Conservation (phyloP, 306 rosid genomes). For the Vachellia collinsii region DNA sequence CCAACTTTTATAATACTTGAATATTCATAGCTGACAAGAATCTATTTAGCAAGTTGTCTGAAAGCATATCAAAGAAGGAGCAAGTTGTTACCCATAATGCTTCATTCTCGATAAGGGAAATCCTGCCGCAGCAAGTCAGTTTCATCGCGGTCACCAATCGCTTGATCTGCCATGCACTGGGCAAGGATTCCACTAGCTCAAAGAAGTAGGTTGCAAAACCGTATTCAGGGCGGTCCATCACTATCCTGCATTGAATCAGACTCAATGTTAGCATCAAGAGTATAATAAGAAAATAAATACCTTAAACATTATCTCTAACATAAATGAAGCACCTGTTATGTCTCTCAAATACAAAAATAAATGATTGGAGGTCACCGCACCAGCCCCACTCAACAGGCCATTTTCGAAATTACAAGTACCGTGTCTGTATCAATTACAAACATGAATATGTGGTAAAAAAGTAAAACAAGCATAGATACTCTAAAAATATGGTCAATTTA, state of each 20-base stretch:
- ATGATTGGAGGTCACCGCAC: slow-evolving; percentile 94
- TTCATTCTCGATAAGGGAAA: slow-evolving; percentile 79
- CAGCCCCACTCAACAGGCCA: slow-evolving; percentile 99
- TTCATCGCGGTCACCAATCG: slow-evolving; percentile 88
- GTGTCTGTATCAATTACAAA: slow-evolving; percentile 53
- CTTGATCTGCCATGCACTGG: slow-evolving; percentile 86
- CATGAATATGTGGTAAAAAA: not conserved
- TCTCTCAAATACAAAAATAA: slow-evolving; percentile 80
- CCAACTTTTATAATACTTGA: slow-evolving; percentile 4
- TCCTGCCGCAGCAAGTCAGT: slow-evolving; percentile 76
- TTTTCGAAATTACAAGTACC: slow-evolving; percentile 68
- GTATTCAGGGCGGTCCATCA: slow-evolving; percentile 94
- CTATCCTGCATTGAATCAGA: slow-evolving; percentile 67
- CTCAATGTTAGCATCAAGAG: slow-evolving; percentile 34
- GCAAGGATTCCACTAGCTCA: slow-evolving; percentile 73
- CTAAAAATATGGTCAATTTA: not conserved
- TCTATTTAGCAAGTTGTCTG: slow-evolving; percentile 2
- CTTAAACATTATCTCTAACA: slow-evolving; percentile 29
- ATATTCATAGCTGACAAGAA: slow-evolving; percentile 18
- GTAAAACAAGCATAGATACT: not conserved
- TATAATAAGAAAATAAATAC: slow-evolving; percentile 25
- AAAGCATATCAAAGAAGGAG: slow-evolving; percentile 23
- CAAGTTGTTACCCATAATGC: slow-evolving; percentile 60
- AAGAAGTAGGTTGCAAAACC: slow-evolving; percentile 95
- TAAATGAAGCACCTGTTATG: slow-evolving; percentile 78